Evolutionary conservation across 1,284 basidiomycete genomes (phyloP), one percentile per base, ranked within the genome.

Genomic region (Volvariella volvacea): DNA sequence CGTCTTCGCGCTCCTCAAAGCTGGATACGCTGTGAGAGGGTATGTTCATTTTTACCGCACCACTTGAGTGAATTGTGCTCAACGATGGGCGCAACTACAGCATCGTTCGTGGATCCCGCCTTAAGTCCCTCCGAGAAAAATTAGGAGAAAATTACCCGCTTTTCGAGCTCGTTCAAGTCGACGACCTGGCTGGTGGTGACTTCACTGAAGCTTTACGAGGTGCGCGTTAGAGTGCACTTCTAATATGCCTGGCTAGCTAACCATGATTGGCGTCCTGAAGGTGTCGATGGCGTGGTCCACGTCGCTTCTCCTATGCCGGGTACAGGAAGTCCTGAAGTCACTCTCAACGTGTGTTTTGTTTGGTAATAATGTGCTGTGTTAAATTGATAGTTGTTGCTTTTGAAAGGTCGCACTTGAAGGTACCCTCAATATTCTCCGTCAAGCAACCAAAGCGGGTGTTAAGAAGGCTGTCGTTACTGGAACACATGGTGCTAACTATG

Each of bases 391-490:
- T 9, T 16, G 7, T 36, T 20, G 15, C 14, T 36, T 4, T 15
- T 36, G 8, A 28, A 28, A 54, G 50, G 44, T 41, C 3, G 52
- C 52, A 19, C 33, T 55, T 19, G 37, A 52, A 19, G 54, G 52
- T 15, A 53, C 52, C n/a, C 28, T 57, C 19, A 50, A 56, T 38
- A 44, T 59, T 15, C 50, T 59, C 20, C 43, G 50, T 12, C 52
- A 53, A 46, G 52, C 56, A 3, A 51, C 54, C n/a, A 47, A 49
- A 8, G 52, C 52, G 6, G 55, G 55, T 12, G 46, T 59, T 12
- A 49, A 48, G 38, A 57, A 53, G 43, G 49, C 57, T 9, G 50
- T 58, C 10, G 21, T 57, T 10, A 59, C 56, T 6, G 52, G 56
- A 31, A 57, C 54, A 14, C 48, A 46, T 30, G 34, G 7, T 15